Evolutionary conservation across 2,329 filamentous ascomycete genomes (phyloP).

Genomic region (Pseudopithomyces maydicus): DNA sequence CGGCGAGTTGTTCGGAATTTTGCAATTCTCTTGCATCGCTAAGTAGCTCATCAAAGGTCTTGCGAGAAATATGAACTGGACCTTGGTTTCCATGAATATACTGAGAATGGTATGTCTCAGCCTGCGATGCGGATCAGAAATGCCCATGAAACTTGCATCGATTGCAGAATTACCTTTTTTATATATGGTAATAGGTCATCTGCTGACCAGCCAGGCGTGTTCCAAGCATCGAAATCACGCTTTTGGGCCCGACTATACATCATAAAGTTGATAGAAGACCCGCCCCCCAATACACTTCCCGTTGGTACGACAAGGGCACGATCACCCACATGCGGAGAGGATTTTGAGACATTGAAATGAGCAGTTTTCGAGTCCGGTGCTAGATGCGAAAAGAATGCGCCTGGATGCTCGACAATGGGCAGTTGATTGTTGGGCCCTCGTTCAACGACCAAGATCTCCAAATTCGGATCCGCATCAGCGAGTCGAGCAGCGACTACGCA

Average conservation of each 20-base stretch:
- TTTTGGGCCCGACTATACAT: slow-evolving; percentile 53
- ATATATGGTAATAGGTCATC: slow-evolving; percentile 60
- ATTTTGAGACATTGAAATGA: slow-evolving; percentile 58
- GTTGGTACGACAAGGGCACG: slow-evolving; percentile 51
- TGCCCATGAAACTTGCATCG: not conserved
- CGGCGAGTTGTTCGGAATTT: not conserved
- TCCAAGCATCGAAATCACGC: slow-evolving; percentile 59
- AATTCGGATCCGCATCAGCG: slow-evolving; percentile 55
- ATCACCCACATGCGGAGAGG: slow-evolving; percentile 52
- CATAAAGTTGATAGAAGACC: slow-evolving; percentile 51
- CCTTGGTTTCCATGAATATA: not conserved
- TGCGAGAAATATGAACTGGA: not conserved
- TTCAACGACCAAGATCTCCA: slow-evolving; percentile 61
- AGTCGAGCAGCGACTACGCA: slow-evolving; percentile 57
- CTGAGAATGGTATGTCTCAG: not conserved
- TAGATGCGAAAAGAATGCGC: slow-evolving; percentile 55
- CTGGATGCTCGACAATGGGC: slow-evolving; percentile 58
- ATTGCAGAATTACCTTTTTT: slow-evolving; percentile 51
- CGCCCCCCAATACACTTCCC: slow-evolving; percentile 65
- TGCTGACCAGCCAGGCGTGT: slow-evolving; percentile 57
- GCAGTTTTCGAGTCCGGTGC: slow-evolving; percentile 56
- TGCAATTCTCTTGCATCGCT: not conserved
- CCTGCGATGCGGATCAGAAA: not conserved
- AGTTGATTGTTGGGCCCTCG: slow-evolving; percentile 58
- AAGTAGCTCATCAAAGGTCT: slow-evolving; percentile 1